These are phyloP conservation scores for Pistacia integerrima DNA, from an alignment of 345 rosid genomes.

Conservation along the genomic window DNA sequence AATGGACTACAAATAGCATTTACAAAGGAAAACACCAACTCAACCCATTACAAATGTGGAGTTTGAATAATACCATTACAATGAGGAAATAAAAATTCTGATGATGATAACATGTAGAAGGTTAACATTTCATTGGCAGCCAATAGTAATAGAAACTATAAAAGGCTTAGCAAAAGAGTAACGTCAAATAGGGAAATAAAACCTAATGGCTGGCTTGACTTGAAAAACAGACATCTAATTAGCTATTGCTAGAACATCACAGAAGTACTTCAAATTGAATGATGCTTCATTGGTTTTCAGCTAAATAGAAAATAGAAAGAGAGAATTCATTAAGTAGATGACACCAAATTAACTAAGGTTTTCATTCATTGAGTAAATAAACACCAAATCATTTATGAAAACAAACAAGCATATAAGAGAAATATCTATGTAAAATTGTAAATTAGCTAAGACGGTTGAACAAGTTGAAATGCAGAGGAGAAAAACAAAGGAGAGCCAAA, in stretches of 20 bases:
- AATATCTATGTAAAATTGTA: background rate
- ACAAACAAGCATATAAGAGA: background rate
- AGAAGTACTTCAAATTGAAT: background rate
- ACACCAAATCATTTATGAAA: background rate
- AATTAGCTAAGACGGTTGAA: background rate
- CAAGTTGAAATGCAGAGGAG: background rate
- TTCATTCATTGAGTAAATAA: background rate
- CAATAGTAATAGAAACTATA: background rate
- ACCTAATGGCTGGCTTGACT: background rate
- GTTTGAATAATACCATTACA: background rate
- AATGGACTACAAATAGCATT: constrained; percentile 59
- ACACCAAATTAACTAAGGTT: background rate
- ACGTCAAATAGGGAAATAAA: background rate
- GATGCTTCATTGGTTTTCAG: background rate
- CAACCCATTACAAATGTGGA: background rate
- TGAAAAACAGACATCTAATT: background rate
- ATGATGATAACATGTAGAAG: background rate
- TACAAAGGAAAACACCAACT: background rate
- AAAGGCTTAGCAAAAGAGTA: background rate
- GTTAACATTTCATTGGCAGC: background rate
- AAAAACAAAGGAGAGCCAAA: background rate
- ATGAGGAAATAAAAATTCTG: background rate
- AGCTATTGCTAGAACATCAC: background rate
- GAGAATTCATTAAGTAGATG: background rate
- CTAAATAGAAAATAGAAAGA: background rate